Percentiles rank a stretch among this genome's conserved stretches.
These are phyloP conservation scores for Aspergillus piperis DNA, from an alignment of 2,329 filamentous ascomycete genomes.

Conservation along the genomic window DNA sequence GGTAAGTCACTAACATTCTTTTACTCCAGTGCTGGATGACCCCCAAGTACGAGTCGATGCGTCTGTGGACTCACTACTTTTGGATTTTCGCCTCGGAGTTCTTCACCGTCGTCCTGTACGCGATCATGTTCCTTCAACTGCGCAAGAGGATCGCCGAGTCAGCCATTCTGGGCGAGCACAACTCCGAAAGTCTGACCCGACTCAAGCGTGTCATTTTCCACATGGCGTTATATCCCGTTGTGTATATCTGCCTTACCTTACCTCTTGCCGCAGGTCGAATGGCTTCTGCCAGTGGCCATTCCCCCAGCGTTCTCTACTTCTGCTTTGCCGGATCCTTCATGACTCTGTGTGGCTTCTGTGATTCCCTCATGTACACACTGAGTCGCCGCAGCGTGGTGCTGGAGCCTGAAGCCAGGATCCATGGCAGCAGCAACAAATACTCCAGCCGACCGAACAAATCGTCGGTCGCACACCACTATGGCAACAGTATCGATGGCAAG, in stretches of 20 bases:
- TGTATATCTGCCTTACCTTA: conserved; percentile 1
- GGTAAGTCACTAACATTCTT: background rate
- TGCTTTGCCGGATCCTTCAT: background rate
- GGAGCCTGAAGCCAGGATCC: conserved; percentile 3
- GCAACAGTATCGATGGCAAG: background rate
- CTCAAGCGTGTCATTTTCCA: conserved; percentile 5
- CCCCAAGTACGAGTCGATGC: conserved; percentile 7
- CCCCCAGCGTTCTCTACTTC: conserved; percentile 3
- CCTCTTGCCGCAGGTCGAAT: conserved; percentile 6
- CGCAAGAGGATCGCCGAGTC: conserved; percentile 5
- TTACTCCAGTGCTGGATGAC: conserved; percentile 5
- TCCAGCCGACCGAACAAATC: conserved; percentile 5
- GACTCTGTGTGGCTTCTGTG: conserved; percentile 2
- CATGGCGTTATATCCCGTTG: conserved; percentile 4
- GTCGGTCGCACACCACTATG: conserved; percentile 3
- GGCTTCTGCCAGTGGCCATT: conserved; percentile 1
- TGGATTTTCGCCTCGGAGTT: conserved; percentile 10
- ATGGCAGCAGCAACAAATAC: conserved; percentile 5
- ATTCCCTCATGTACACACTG: conserved; percentile 5
- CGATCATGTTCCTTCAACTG: conserved; percentile 3
- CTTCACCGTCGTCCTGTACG: conserved; percentile 5
- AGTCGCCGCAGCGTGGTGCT: conserved; percentile 4
- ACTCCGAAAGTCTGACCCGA: conserved; percentile 6
- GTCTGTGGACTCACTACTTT: conserved; percentile 7
- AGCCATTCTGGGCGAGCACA: conserved; percentile 6